These are phyloP conservation scores for Talaromyces piceae DNA, from an alignment of 2,329 filamentous ascomycete species.

Conservation along the genomic window DNA sequence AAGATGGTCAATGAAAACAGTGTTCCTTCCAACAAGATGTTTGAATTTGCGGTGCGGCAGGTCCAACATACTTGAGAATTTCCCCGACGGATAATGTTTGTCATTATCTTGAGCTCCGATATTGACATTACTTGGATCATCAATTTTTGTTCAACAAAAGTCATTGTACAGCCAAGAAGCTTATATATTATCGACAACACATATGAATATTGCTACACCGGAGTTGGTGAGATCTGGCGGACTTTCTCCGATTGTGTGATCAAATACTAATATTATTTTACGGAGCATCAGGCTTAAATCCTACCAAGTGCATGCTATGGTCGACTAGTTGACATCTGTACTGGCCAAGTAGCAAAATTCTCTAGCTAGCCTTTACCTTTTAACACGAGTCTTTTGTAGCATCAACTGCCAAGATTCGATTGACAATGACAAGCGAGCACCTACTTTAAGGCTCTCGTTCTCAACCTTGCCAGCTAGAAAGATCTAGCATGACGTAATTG, in stretches of 20 bases:
- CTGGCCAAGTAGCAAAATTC: too few species aligned
- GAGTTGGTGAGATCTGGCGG: too few species aligned
- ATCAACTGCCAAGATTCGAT: not conserved
- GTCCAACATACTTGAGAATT: not conserved
- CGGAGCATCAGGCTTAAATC: too few species aligned
- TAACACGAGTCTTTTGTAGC: not conserved
- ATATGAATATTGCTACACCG: too few species aligned
- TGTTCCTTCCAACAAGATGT: constrained; percentile 52
- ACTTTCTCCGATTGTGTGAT: too few species aligned
- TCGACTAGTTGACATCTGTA: too few species aligned
- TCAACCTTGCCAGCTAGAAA: too few species aligned
- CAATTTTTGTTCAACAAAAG: not conserved
- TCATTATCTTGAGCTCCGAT: not conserved
- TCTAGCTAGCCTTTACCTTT: not conserved
- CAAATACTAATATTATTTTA: too few species aligned
- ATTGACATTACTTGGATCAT: too few species aligned
- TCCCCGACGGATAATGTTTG: not conserved
- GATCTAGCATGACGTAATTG: too few species aligned
- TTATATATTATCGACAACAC: not conserved
- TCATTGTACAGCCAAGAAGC: not conserved
- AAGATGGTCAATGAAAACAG: constrained; percentile 46
- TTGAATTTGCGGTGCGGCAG: constrained; percentile 29
- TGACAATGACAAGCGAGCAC: not conserved
- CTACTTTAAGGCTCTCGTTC: not conserved
- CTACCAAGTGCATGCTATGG: too few species aligned